These are phyloP conservation scores for Capronia americana DNA, from an alignment of 2,329 filamentous ascomycete genomes.

Conservation along the genomic window DNA sequence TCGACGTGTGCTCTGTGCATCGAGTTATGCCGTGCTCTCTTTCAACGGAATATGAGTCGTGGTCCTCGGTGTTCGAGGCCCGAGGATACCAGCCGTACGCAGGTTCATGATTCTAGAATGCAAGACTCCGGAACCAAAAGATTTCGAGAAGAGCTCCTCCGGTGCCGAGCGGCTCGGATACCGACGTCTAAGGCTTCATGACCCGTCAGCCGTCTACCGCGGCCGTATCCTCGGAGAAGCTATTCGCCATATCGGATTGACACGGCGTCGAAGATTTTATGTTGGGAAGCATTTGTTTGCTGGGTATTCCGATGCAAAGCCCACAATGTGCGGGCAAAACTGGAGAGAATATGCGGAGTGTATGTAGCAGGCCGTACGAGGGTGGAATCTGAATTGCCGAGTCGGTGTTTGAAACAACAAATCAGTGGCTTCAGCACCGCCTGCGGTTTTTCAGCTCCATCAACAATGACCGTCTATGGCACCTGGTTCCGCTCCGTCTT, in stretches of 20 bases:
- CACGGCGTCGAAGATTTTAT: background rate
- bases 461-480: background rate
- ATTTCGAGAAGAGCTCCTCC: background rate
- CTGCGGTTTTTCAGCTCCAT: background rate
- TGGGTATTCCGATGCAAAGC: background rate
- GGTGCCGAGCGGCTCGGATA: background rate
- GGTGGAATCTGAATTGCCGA: background rate
- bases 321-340: background rate
- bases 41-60: background rate
- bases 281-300: background rate
- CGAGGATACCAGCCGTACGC: background rate
- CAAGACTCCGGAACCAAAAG: background rate
- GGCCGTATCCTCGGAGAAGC: background rate
- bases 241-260: background rate
- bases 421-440: background rate
- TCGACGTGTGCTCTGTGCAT: background rate
- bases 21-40: background rate
- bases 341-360: background rate
- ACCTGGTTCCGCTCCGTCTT: background rate
- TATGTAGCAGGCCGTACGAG: background rate
- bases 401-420: constrained; percentile 16
- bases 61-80: background rate
- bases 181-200: background rate
- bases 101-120: background rate
- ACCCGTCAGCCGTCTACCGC: background rate